These are phyloP conservation scores for Sedum album DNA, from an alignment of 164 flowering plant genomes.

Conservation along the genomic window DNA sequence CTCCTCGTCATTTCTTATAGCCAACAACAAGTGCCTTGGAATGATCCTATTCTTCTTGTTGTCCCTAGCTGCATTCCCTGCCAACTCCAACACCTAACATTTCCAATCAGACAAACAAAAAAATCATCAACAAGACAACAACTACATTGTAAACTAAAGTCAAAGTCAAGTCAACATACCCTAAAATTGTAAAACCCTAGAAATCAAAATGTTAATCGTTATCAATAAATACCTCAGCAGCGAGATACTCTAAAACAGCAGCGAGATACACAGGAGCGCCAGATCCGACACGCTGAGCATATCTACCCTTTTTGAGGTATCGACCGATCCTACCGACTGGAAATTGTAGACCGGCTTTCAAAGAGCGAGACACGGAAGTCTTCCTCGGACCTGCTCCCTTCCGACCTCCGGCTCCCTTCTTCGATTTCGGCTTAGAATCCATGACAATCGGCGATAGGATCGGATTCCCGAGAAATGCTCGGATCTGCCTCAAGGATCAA, in stretches of 20 bases:
- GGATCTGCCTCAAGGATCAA: not conserved
- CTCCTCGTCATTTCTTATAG: slow-evolving; percentile 45
- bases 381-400: slow-evolving; percentile 38
- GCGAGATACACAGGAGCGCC: slow-evolving; percentile 37
- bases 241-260: slow-evolving; percentile 30
- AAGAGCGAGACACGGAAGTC: slow-evolving; percentile 27
- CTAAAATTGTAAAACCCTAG: not conserved
- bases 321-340: slow-evolving; percentile 43
- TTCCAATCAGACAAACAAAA: too few relatives aligned
- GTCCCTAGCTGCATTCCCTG: slow-evolving; percentile 65
- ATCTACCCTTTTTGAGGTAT: slow-evolving; percentile 36
- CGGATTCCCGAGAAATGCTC: not conserved
- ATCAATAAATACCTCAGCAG: slow-evolving; percentile 20
- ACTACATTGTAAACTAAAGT: too few relatives aligned
- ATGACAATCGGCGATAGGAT: not conserved
- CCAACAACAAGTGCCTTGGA: slow-evolving; percentile 53
- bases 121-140: slow-evolving; percentile 7
- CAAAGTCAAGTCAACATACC: too few relatives aligned
- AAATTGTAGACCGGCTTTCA: slow-evolving; percentile 43
- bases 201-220: slow-evolving; percentile 2
- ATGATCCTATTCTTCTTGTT: slow-evolving; percentile 60
- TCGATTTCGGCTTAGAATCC: slow-evolving; percentile 4
- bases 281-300: slow-evolving; percentile 31
- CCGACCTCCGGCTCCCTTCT: slow-evolving; percentile 43
- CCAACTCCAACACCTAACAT: slow-evolving; percentile 56